phyloP scores from a whole-genome alignment of 164 flowering plant species.

The Kalanchoe fedtschenkoi region DNA sequence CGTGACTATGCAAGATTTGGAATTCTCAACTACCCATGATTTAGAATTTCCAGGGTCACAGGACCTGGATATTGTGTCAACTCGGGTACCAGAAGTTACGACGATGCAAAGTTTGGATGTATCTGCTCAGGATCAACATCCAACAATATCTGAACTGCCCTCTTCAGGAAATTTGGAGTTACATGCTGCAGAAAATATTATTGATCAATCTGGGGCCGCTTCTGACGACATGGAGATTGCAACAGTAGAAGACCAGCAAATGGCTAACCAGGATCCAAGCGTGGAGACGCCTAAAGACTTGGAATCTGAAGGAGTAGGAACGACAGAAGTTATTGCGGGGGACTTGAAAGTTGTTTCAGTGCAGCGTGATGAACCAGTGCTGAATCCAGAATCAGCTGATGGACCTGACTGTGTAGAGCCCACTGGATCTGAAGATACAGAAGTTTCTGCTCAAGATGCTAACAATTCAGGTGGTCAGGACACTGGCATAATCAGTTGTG shows the following conservation, averaged over 20 bases:
- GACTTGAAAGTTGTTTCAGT: not conserved
- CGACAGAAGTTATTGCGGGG: not conserved
- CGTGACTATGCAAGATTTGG: constrained; percentile 4
- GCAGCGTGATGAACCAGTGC: not conserved
- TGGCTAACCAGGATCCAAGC: not conserved
- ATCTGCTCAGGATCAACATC: not conserved
- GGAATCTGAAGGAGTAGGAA: not conserved
- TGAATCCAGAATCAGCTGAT: not conserved
- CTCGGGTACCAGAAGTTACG: not conserved
- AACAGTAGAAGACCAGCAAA: not conserved
- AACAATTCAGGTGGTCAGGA: not conserved
- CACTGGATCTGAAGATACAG: not conserved
- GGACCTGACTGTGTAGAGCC: not conserved
- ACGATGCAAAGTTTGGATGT: not conserved
- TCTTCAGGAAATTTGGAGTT: not conserved
- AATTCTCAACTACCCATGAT: not conserved
- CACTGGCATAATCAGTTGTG: not conserved
- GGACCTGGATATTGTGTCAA: not conserved
- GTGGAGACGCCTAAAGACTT: not conserved
- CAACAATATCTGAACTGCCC: not conserved
- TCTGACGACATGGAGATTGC: constrained; percentile 3
- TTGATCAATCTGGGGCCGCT: not conserved
- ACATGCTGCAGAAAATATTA: not conserved
- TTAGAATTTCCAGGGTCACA: not conserved
- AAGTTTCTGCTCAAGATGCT: not conserved